Evolutionary conservation across 1,284 basidiomycete genomes (phyloP), one percentile per base, ranked within the genome.

Genomic region (Meira nashicola): DNA sequence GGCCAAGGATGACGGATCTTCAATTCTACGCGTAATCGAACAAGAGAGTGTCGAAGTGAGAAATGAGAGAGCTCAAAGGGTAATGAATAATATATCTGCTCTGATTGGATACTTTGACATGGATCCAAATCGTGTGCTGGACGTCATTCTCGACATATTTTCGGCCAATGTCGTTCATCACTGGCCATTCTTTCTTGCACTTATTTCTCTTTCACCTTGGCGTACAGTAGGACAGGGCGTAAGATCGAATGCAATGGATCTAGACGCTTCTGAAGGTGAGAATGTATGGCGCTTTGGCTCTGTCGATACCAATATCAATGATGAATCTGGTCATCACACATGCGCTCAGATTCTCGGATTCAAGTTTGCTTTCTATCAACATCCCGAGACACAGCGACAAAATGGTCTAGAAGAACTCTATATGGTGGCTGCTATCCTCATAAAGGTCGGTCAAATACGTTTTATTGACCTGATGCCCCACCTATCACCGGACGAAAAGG

Each of bases 341-440:
- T 82, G 94, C 63, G 89, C 90, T 9, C 91, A 96, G 79, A 87
- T 97, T 1, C 82, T 99, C 12, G 94, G 94, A 19, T 97, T 97
- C 84, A 97, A 98, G 78, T 95, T 95, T 73, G 83, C 84, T 10
- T 87, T 89, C 78, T 96, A 94, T 79, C 87, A 91, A 80, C 64
- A 75, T 70, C 78, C 55, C 12, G 57, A 57, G 1, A 25, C 25
- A 5, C 38, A 46, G 2, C 19, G 41, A 84, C 88, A 80, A 65
- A 80, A 44, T 70, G 84, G 86, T 0, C 89, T 91, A 0, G 85
- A 84, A 60, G 87, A 85, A 60, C 82, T 98, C 15, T 89, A 89
- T 71, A 82, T 92, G 49, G 84, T 89, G 38, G 86, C 92, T 0
- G 94, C 93, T 2, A 82, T 98, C 7, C 82, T 98, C 46, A 88